A percentile compares a stretch with the other conserved stretches of the same genome.
Evolutionary conservation across 2,329 filamentous ascomycete genomes (phyloP).

Genomic region (Aspergillus uvarum): DNA sequence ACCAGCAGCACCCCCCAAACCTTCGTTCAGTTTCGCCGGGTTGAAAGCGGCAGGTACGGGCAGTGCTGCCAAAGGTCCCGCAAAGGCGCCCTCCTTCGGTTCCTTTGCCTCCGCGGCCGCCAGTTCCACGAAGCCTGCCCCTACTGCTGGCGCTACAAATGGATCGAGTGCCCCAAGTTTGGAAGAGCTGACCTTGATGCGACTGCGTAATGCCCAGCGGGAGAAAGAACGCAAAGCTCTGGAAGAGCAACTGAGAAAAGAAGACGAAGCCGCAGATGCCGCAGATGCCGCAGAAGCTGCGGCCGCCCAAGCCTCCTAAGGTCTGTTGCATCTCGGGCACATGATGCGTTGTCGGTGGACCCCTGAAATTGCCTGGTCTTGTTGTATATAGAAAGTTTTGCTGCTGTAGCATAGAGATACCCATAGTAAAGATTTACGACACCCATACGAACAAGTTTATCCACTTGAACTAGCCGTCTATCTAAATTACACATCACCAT

Average conservation of each 20-base stretch:
- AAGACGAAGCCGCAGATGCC: conserved; percentile 47
- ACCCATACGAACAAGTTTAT: not conserved
- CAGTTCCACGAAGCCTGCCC: conserved; percentile 28
- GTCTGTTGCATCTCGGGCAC: not conserved
- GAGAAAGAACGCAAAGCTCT: conserved; percentile 53
- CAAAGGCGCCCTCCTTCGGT: conserved; percentile 43
- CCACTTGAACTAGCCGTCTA: not conserved
- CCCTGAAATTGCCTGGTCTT: not conserved
- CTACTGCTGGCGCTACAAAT: conserved; percentile 25
- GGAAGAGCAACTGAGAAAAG: conserved; percentile 54
- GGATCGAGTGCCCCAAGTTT: conserved; percentile 38
- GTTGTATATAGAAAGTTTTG: conserved; percentile 1
- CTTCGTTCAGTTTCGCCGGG: conserved; percentile 37
- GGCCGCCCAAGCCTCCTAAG: conserved; percentile 11
- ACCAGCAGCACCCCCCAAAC: conserved; percentile 19
- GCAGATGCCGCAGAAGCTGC: conserved; percentile 37
- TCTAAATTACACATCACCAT: not conserved
- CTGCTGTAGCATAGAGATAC: conserved; percentile 13
- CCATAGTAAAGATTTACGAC: conserved; percentile 8
- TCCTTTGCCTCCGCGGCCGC: conserved; percentile 39
- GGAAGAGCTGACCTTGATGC: conserved; percentile 55
- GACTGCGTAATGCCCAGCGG: conserved; percentile 57
- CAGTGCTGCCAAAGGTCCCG: conserved; percentile 22
- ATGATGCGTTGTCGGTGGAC: not conserved
- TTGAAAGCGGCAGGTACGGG: conserved; percentile 27